These are phyloP conservation scores for Ichthyophonus hoferi DNA, from an alignment of 208 protist species.

Conservation along the genomic window DNA sequence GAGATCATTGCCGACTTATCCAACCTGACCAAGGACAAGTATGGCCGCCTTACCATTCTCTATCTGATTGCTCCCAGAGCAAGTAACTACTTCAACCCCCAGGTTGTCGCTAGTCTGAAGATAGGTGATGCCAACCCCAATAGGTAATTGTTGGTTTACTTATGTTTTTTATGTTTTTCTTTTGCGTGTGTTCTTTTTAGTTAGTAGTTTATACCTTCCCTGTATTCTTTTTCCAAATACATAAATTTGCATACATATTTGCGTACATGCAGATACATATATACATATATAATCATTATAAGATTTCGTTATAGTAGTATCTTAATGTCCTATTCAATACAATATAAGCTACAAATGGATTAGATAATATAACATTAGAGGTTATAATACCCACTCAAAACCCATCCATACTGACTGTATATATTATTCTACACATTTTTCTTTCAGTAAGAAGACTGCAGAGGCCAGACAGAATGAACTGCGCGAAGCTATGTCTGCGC, in stretches of 20 bases:
- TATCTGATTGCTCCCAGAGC: constrained; percentile 20
- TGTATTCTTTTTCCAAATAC: no score
- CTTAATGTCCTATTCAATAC: no score
- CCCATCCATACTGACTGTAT: no score
- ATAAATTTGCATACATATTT: no score
- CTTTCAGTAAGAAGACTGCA: constrained; percentile 19
- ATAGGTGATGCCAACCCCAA: constrained; percentile 23
- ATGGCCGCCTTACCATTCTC: constrained; percentile 5
- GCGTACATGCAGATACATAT: background rate
- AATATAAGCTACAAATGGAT: no score
- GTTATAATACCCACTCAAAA: no score
- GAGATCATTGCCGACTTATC: background rate
- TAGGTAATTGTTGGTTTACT: constrained; percentile 11
- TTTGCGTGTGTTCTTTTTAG: background rate
- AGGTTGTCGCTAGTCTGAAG: background rate
- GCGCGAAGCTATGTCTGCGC: background rate
- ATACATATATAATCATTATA: no score
- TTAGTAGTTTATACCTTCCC: no score
- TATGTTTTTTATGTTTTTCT: no score
- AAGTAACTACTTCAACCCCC: background rate
- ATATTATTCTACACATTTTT: no score
- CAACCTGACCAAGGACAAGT: constrained; percentile 13
- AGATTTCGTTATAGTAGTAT: no score
- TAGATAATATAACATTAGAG: no score
- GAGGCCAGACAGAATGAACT: constrained; percentile 6